Evolutionary conservation across 352 stramenopile species (phyloP).

Genomic region (Globisporangium nunn): DNA sequence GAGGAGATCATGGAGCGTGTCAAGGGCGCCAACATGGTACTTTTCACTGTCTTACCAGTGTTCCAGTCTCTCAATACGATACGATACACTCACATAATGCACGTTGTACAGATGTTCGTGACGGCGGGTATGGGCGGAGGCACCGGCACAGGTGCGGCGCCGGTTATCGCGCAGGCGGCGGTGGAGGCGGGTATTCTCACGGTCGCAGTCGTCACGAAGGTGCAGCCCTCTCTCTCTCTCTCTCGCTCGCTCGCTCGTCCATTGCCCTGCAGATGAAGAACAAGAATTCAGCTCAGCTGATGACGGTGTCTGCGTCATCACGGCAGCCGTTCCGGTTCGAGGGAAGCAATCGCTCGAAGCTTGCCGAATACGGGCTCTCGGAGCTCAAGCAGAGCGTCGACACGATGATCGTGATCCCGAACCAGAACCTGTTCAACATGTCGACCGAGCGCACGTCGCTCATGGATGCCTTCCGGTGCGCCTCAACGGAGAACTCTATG

Average conservation of each 20-base stretch:
- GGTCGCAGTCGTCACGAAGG: constrained; percentile 84
- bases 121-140: constrained; percentile 81
- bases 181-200: constrained; percentile 81
- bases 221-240: constrained; percentile 6
- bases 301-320: neutral
- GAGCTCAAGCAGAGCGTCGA: constrained; percentile 82
- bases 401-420: constrained; percentile 86
- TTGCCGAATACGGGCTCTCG: constrained; percentile 65
- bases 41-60: no score
- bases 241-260: neutral
- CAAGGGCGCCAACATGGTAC: constrained; percentile 81
- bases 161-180: constrained; percentile 77
- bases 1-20: constrained; percentile 85
- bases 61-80: no score
- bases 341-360: constrained; percentile 73
- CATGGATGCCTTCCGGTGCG: constrained; percentile 81
- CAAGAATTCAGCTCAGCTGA: neutral
- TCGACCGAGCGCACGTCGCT: constrained; percentile 80
- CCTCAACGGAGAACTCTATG: no score
- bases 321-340: constrained; percentile 82
- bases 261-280: no score
- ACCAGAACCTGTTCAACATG: constrained; percentile 89
- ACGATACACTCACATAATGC: neutral
- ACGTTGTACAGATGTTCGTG: constrained; percentile 68
- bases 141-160: constrained; percentile 75